Conservation (phyloP, 257 asterid genomes). For the Primulina huaijiensis region DNA sequence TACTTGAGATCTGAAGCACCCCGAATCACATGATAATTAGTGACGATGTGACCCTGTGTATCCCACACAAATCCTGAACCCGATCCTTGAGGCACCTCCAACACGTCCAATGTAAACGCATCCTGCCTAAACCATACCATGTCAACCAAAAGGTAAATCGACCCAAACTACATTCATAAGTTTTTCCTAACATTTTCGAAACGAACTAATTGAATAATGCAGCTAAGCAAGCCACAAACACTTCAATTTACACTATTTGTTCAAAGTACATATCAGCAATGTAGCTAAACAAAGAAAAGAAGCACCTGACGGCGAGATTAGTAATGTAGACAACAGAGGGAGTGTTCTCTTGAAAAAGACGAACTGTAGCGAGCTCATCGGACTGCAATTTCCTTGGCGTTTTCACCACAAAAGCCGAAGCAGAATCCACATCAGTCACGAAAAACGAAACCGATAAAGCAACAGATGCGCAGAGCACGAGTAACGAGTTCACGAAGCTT, state of each 20-base stretch:
- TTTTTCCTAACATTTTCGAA: too few relatives aligned
- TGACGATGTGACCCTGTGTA: slow-evolving; percentile 68
- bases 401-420: slow-evolving; percentile 71
- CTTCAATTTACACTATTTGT: too few relatives aligned
- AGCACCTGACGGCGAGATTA: slow-evolving; percentile 79
- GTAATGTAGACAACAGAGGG: slow-evolving; percentile 96
- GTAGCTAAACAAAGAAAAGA: too few relatives aligned
- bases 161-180: too few relatives aligned
- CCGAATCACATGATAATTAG: slow-evolving; percentile 95
- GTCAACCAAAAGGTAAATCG: not conserved
- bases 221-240: too few relatives aligned
- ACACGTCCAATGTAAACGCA: slow-evolving; percentile 81
- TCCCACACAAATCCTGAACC: slow-evolving; percentile 99
- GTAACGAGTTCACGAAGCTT: slow-evolving; percentile 47
- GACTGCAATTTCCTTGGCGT: slow-evolving; percentile 78
- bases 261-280: too few relatives aligned
- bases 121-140: slow-evolving; percentile 63
- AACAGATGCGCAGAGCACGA: slow-evolving; percentile 71
- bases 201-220: too few relatives aligned
- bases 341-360: slow-evolving; percentile 86
- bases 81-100: slow-evolving; percentile 98
- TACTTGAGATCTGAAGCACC: slow-evolving; percentile 99
- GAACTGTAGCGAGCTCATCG: slow-evolving; percentile 94
- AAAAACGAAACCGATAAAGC: slow-evolving; percentile 69
- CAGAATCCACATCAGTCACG: slow-evolving; percentile 59